A percentile compares a stretch with the other conserved stretches of the same genome.
Evolutionary conservation across 2,329 filamentous ascomycete species (phyloP).

Genomic region (Colletotrichum phormii): DNA sequence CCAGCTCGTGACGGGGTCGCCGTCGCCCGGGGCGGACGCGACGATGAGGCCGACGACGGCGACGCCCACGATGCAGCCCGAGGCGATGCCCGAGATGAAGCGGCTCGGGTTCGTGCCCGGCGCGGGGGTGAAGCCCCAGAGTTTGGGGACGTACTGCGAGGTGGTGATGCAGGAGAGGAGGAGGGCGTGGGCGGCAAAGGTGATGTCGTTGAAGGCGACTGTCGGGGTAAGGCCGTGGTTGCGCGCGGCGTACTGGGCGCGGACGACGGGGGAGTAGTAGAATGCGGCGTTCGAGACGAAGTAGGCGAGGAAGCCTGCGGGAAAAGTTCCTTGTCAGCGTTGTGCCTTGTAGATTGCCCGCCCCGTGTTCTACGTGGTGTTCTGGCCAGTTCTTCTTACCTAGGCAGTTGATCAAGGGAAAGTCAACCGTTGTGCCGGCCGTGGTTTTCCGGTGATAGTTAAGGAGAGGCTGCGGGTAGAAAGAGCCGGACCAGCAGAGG

Average conservation of each 20-base stretch:
- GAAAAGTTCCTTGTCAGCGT: constrained; percentile 18
- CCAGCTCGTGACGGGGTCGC: constrained; percentile 61
- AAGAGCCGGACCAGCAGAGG: constrained; percentile 84
- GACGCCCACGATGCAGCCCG: constrained; percentile 74
- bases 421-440: constrained; percentile 87
- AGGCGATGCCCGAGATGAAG: constrained; percentile 75
- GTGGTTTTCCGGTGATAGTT: constrained; percentile 84
- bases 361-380: background rate
- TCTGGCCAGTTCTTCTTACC: constrained; percentile 53
- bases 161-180: constrained; percentile 78
- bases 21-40: constrained; percentile 48
- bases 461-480: constrained; percentile 89
- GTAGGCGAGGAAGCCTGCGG: constrained; percentile 79
- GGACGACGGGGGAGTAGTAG: constrained; percentile 82
- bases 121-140: constrained; percentile 82
- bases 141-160: constrained; percentile 79
- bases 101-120: constrained; percentile 66
- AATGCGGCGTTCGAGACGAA: constrained; percentile 79
- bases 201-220: constrained; percentile 89
- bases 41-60: constrained; percentile 61
- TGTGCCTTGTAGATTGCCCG: background rate
- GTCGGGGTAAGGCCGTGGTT: constrained; percentile 82
- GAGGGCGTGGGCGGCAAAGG: constrained; percentile 86
- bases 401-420: constrained; percentile 79
- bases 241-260: constrained; percentile 84